phyloP scores from a whole-genome alignment of 164 flowering plant genomes.

The Protea cynaroides region DNA sequence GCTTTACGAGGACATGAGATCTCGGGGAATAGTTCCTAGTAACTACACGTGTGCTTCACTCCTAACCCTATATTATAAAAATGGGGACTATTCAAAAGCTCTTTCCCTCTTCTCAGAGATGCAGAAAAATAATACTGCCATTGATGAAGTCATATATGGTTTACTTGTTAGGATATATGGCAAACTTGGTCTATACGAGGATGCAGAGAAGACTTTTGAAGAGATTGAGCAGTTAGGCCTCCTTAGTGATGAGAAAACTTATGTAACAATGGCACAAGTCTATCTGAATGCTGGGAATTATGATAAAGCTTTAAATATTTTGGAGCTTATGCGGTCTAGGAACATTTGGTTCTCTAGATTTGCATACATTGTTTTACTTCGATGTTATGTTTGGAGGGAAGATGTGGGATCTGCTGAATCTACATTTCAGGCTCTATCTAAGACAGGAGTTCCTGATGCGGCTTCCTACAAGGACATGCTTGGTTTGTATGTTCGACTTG shows the following conservation, averaged over 20 bases:
- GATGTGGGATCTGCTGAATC: slow-evolving; percentile 67
- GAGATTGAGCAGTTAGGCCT: slow-evolving; percentile 58
- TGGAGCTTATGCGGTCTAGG: slow-evolving; percentile 64
- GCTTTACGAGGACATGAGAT: slow-evolving; percentile 79
- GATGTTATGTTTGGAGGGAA: slow-evolving; percentile 55
- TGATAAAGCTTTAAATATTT: slow-evolving; percentile 49
- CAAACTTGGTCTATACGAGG: slow-evolving; percentile 80
- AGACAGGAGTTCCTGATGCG: slow-evolving; percentile 63
- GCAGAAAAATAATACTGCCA: slow-evolving; percentile 46
- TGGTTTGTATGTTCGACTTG: slow-evolving; percentile 50
- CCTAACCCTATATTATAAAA: slow-evolving; percentile 55
- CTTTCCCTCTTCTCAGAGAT: slow-evolving; percentile 74
- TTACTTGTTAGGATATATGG: slow-evolving; percentile 89
- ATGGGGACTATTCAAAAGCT: slow-evolving; percentile 74
- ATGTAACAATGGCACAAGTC: slow-evolving; percentile 86
- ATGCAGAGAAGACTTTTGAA: slow-evolving; percentile 68
- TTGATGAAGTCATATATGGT: slow-evolving; percentile 93
- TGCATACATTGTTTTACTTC: slow-evolving; percentile 54
- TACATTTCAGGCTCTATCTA: slow-evolving; percentile 58
- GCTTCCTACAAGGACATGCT: slow-evolving; percentile 63
- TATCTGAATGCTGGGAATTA: slow-evolving; percentile 52
- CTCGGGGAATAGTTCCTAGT: slow-evolving; percentile 57
- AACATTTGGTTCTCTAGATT: slow-evolving; percentile 65
- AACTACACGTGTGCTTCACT: slow-evolving; percentile 88
- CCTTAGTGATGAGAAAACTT: slow-evolving; percentile 72